A percentile compares a stretch with the other conserved stretches of the same genome.
These are phyloP conservation scores for Acidomyces sp. DNA, from an alignment of 495 filamentous ascomycete species.

Conservation along the genomic window DNA sequence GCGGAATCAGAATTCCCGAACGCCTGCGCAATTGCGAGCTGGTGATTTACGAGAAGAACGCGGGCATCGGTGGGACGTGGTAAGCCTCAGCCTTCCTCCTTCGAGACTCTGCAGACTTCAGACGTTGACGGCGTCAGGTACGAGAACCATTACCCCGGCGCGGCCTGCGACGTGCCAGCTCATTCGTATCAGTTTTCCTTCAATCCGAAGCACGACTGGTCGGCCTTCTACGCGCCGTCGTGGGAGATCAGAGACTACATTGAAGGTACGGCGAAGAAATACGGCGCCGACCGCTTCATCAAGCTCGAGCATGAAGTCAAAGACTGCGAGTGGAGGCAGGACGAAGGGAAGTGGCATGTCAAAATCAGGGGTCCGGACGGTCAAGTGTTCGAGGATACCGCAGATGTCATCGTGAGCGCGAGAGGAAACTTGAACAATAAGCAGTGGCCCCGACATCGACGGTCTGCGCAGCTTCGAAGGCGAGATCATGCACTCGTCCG, in stretches of 20 bases:
- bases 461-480: slow-evolving; percentile 25
- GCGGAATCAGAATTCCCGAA: slow-evolving; percentile 46
- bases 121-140: slow-evolving; percentile 33
- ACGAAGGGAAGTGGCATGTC: slow-evolving; percentile 24
- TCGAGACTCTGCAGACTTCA: background rate
- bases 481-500: slow-evolving; percentile 28
- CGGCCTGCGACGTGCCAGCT: slow-evolving; percentile 33
- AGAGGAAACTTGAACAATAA: slow-evolving; percentile 26
- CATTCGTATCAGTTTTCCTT: slow-evolving; percentile 23
- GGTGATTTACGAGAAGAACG: slow-evolving; percentile 62
- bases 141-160: slow-evolving; percentile 58
- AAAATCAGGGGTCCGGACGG: slow-evolving; percentile 22
- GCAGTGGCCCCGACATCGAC: slow-evolving; percentile 25
- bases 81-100: slow-evolving; percentile 1
- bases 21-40: slow-evolving; percentile 26
- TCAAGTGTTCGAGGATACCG: slow-evolving; percentile 17
- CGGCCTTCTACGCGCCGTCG: slow-evolving; percentile 25
- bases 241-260: slow-evolving; percentile 29
- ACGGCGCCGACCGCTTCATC: slow-evolving; percentile 27
- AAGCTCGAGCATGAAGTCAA: slow-evolving; percentile 23
- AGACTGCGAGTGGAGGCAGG: slow-evolving; percentile 21
- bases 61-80: slow-evolving; percentile 59
- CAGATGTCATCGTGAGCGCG: slow-evolving; percentile 25
- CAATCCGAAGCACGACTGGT: slow-evolving; percentile 27
- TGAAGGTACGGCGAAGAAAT: slow-evolving; percentile 23